Percentiles rank a stretch among this genome's conserved stretches.
Evolutionary conservation across 179 eudicot genomes (phyloP).

Genomic region (Camellia oleifera): DNA sequence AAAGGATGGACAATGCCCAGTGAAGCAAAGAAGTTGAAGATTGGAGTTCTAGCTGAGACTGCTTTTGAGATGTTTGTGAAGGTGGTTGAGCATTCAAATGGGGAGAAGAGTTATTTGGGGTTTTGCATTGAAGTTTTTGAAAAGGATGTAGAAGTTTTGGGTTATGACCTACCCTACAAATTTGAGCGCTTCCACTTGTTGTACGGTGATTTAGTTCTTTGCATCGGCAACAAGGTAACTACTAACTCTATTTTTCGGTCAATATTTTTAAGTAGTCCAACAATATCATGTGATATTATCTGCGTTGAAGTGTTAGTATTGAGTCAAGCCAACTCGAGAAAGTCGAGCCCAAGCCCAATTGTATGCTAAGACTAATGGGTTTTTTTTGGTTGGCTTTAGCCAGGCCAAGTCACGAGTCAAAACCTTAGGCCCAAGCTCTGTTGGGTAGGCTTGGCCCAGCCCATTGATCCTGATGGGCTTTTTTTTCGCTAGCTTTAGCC

Average conservation of each 20-base stretch:
- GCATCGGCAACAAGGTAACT: conserved; percentile 38
- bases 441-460: too few species aligned
- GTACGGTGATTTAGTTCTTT: conserved; percentile 40
- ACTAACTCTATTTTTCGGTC: conserved; percentile 5
- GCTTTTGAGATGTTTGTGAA: conserved; percentile 39
- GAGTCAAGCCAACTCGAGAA: too few species aligned
- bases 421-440: too few species aligned
- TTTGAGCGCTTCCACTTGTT: conserved; percentile 29
- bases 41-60: conserved; percentile 39
- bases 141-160: conserved; percentile 24
- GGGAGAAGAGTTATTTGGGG: conserved; percentile 25
- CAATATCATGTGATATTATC: too few species aligned
- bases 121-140: conserved; percentile 40
- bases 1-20: conserved; percentile 57
- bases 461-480: too few species aligned
- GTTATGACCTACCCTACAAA: conserved; percentile 35
- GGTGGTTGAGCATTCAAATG: conserved; percentile 10
- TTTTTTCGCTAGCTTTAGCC: too few species aligned
- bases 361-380: too few species aligned
- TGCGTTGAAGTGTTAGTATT: too few species aligned
- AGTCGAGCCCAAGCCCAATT: too few species aligned
- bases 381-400: too few species aligned
- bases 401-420: too few species aligned
- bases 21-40: conserved; percentile 25
- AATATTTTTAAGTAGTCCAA: too few species aligned